phyloP scores from a whole-genome alignment of 371 early-diverging fungal genomes.

The Apophysomyces trapeziformis region DNA sequence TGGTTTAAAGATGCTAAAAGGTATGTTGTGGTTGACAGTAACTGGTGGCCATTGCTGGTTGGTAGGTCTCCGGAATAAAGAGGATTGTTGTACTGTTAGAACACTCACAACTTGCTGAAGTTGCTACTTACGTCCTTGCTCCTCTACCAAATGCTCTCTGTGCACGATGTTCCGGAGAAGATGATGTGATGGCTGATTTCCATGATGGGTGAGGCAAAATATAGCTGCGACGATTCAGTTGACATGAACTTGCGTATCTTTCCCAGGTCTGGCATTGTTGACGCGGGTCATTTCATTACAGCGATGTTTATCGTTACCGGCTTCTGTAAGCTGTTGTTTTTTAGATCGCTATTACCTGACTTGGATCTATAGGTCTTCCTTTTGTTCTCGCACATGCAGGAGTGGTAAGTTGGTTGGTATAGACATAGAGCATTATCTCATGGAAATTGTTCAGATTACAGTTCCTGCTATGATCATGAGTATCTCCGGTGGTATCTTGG shows the following conservation, averaged over 20 bases:
- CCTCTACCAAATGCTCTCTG: constrained; percentile 91
- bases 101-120: constrained; percentile 28
- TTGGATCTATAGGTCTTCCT: constrained; percentile 56
- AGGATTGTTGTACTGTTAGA: neutral
- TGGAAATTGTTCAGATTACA: constrained; percentile 55
- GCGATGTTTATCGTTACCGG: constrained; percentile 91
- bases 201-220: constrained; percentile 52
- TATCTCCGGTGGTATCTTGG: constrained; percentile 83
- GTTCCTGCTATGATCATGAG: constrained; percentile 87
- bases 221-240: constrained; percentile 4
- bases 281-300: constrained; percentile 93
- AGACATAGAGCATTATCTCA: neutral
- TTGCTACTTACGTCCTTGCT: constrained; percentile 85
- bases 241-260: neutral
- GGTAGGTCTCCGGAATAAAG: constrained; percentile 40
- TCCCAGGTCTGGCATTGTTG: constrained; percentile 65
- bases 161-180: constrained; percentile 73
- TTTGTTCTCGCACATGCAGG: constrained; percentile 76
- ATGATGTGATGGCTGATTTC: constrained; percentile 78
- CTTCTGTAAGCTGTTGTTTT: constrained; percentile 63
- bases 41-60: constrained; percentile 93
- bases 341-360: neutral
- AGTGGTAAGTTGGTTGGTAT: constrained; percentile 47
- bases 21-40: constrained; percentile 50
- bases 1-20: neutral